phyloP scores from a whole-genome alignment of 371 early-diverging fungal species.

The Mucor racemosus region DNA sequence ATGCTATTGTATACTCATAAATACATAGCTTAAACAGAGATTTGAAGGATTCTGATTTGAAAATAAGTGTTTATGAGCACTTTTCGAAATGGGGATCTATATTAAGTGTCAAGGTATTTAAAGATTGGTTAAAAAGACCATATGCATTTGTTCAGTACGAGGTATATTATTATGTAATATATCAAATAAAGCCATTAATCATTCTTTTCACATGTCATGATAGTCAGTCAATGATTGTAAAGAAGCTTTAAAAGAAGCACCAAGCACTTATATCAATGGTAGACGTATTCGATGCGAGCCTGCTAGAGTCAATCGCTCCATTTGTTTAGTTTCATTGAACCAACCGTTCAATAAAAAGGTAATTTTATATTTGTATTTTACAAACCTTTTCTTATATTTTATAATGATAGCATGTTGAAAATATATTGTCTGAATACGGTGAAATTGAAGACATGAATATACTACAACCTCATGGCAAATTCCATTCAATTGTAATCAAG shows the following conservation, averaged over 20 bases:
- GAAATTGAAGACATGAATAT: conserved; percentile 74
- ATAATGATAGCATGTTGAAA: neutral
- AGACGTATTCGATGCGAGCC: conserved; percentile 84
- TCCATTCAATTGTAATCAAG: conserved; percentile 73
- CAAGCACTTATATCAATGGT: conserved; percentile 71
- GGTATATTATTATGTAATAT: conserved; percentile 36
- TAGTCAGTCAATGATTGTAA: conserved; percentile 56
- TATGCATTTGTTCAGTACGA: conserved; percentile 88
- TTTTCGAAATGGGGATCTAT: conserved; percentile 74
- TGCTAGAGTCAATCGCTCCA: conserved; percentile 83
- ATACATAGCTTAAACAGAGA: conserved; percentile 21
- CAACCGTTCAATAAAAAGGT: conserved; percentile 50
- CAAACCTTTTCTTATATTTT: too few species aligned
- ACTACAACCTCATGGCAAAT: conserved; percentile 47
- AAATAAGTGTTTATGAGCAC: conserved; percentile 63
- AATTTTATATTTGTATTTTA: neutral
- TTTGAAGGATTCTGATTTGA: conserved; percentile 48
- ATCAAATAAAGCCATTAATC: neutral
- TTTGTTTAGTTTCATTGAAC: conserved; percentile 63
- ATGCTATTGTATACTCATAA: neutral
- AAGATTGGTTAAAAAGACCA: conserved; percentile 80
- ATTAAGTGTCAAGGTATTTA: conserved; percentile 77
- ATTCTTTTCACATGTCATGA: neutral
- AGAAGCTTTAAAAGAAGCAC: conserved; percentile 68
- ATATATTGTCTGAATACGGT: conserved; percentile 51